Base-by-base conservation (phyloP, 805 yeast genomes). In the Pichia heedii region DNA sequence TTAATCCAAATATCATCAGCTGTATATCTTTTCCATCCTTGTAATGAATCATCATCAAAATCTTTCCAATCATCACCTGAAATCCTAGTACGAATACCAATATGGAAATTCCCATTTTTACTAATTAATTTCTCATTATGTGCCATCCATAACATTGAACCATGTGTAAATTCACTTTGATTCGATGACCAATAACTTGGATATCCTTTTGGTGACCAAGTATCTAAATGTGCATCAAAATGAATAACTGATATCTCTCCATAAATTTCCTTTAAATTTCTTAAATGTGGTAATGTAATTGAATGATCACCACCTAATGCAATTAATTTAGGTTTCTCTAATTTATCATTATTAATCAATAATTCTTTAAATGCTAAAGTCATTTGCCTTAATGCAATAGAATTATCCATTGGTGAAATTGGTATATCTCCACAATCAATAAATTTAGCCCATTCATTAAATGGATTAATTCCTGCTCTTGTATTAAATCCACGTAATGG, bases 261-360 rank as follows among this genome's bases (percentile, higher is more conserved):
- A 54, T 84, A 75, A 19, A 73, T 54, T 41, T 74, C 65, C 47
- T 74, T 58, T 44, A 82, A 67, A 0, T 85, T 81, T 51, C 94
- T 69, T 46, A 84, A 61, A 49, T 81, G 85, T 2, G 90, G 88
- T 41, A 84, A 67, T 35, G 82, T 69, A 27, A 85, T 74, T 2
- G 88, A 78, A 60, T 85, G 95, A 57, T 85, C 95, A 36, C 95
- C 95, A 11, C 95, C 95, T 22, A 85, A 66, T 0, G 85, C 79
- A 18, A 84, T 74, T 34, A 79, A 69, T 46, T 84, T 67, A 19
- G 93, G 89, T 9, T 77, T 73, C 36, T 63, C 55, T 2, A 47
- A 33, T 12, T 53, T 40, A 37, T 60, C 57, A 42, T 61, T 48
- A 50, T 69, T 63, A 19, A 63, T 57, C 36, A 74, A 58, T 42